Evolutionary conservation across 2,329 filamentous ascomycete genomes (phyloP).

Genomic region (Ophiostoma perfectum): DNA sequence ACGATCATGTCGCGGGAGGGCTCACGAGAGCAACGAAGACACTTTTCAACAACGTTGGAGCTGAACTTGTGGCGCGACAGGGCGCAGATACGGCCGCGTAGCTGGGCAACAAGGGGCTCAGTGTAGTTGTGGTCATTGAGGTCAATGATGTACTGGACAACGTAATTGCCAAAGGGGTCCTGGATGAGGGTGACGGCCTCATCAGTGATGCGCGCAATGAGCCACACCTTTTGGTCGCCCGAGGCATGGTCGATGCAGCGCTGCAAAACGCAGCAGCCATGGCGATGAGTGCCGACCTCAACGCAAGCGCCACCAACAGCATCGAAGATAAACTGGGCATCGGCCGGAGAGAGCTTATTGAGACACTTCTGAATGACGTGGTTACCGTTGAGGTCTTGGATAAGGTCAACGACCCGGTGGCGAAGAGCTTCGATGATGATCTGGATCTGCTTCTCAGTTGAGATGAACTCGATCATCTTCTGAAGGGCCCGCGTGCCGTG

Average conservation of each 20-base stretch:
- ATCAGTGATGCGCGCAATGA: conserved; percentile 80
- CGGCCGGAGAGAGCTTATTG: conserved; percentile 77
- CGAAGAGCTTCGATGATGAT: conserved; percentile 82
- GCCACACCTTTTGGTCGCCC: conserved; percentile 77
- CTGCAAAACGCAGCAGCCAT: conserved; percentile 96
- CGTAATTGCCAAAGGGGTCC: conserved; percentile 97
- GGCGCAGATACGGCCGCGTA: conserved; percentile 64
- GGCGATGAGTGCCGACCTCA: conserved; percentile 89
- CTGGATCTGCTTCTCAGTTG: conserved; percentile 74
- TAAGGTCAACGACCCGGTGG: conserved; percentile 82
- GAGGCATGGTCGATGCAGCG: conserved; percentile 97
- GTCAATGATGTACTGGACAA: conserved; percentile 97
- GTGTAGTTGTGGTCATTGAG: conserved; percentile 84
- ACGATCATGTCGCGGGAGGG: conserved; percentile 75
- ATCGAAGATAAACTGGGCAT: conserved; percentile 95
- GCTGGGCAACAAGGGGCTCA: conserved; percentile 76
- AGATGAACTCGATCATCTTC: conserved; percentile 99
- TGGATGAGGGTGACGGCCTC: conserved; percentile 87
- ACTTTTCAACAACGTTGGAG: conserved; percentile 98
- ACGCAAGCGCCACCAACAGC: conserved; percentile 84
- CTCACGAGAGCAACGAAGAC: conserved; percentile 73
- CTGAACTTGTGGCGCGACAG: conserved; percentile 96
- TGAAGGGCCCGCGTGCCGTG: conserved; percentile 94
- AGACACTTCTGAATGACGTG: conserved; percentile 99
- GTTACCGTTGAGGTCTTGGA: conserved; percentile 96